Evolutionary conservation across 306 rosid species (phyloP), one percentile per base, ranked within the genome.

Genomic region (Purshia tridentata): DNA sequence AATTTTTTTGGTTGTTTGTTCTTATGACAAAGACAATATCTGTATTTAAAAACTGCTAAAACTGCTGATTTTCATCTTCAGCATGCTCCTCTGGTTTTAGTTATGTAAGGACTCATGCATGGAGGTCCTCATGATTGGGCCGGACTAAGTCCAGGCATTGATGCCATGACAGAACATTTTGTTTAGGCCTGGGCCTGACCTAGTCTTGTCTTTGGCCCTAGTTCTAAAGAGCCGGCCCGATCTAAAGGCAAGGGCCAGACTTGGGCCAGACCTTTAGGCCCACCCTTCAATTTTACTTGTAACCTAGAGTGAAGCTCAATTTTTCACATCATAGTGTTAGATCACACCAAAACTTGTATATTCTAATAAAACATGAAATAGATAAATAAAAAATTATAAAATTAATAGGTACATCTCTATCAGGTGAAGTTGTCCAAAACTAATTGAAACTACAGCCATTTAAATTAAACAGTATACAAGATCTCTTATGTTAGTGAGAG

Each of bases 1-100:
- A 41, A 42, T 23, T 23, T 72, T 81, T 66, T 61, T 82, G 72
- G 15, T 23, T 16, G 72, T 16, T 11, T 35, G 62, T 6, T 12
- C 35, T 44, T 68, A 16, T 50, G 23, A 68, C 6, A 16, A 68
- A 37, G n/a, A 5, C 45, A 29, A 29, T 1, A 10, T n/a, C 19
- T 35, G 15, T 51, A n/a, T 37, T 60, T 35, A 50, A 51, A 51
- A 41, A 59, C 65, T 0, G 10, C 19, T 68, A 37, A 37, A n/a
- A 35, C 46, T 37, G 16, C 48, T 15, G 37, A 16, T 51, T 11
- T 53, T 64, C n/a, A 16, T 8, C 19, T 68, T 68, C 15, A 1
- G 60, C 47, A 15, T 5, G 48, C 22, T 47, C 4, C 29, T 13
- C 71, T 20, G 18, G 41, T 66, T 14, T 13, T 66, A 66, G 44